phyloP scores from a whole-genome alignment of 2,329 filamentous ascomycete genomes.

The Cyclaneusma minus region DNA sequence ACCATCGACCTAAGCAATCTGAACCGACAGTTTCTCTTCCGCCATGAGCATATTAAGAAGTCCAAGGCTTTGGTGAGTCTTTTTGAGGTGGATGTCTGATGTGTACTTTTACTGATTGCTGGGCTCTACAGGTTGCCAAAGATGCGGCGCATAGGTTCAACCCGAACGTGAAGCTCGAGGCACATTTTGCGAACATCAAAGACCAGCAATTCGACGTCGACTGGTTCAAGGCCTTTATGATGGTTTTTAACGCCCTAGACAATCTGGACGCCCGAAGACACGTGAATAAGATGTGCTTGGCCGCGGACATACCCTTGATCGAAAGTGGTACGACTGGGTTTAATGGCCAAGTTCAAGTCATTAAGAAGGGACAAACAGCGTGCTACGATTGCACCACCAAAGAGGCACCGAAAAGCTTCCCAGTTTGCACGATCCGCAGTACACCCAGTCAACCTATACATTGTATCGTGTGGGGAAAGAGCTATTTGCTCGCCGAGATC shows the following conservation, averaged over 20 bases:
- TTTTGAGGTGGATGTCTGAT: conserved; percentile 1
- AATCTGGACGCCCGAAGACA: conserved; percentile 88
- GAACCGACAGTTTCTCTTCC: conserved; percentile 93
- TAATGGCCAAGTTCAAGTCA: conserved; percentile 94
- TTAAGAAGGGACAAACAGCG: conserved; percentile 79
- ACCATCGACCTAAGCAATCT: conserved; percentile 97
- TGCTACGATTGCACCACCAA: conserved; percentile 95
- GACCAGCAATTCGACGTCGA: conserved; percentile 70
- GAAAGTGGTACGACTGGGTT: conserved; percentile 97
- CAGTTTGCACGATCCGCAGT: conserved; percentile 92
- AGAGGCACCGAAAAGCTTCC: conserved; percentile 80
- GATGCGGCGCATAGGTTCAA: conserved; percentile 87
- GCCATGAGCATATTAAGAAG: conserved; percentile 95
- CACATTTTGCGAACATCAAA: conserved; percentile 92
- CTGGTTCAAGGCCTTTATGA: conserved; percentile 70
- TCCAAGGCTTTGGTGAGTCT: conserved; percentile 70
- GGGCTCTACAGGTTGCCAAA: conserved; percentile 57
- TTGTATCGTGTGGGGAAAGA: conserved; percentile 98
- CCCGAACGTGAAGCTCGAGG: conserved; percentile 69
- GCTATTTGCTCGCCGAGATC: conserved; percentile 79
- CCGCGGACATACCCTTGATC: conserved; percentile 76
- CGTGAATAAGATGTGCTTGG: conserved; percentile 95
- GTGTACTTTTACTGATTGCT: conserved; percentile 9
- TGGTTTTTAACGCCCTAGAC: conserved; percentile 95
- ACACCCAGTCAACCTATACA: conserved; percentile 94